Base-by-base conservation (phyloP, 1,284 basidiomycete genomes). In the Neolentinus lepideus region DNA sequence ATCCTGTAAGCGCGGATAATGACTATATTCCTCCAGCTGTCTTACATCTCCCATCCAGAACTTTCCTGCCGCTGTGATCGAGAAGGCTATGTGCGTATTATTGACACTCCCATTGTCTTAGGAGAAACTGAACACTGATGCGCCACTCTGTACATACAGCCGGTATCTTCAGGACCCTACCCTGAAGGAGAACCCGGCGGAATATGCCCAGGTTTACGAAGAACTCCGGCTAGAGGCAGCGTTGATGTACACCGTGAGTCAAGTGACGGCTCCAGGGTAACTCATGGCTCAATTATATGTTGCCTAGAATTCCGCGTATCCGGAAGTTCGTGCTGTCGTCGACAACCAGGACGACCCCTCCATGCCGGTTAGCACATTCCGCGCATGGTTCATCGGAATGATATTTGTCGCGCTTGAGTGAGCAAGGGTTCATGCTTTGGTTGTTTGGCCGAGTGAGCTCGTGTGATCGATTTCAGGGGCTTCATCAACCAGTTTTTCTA, bases 291-390 rank as follows among this genome's bases (percentile, higher is more conserved):
- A 52, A 26, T 29, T 45, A 26, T 47, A 36, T 27, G 9, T n/a
- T 43, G 16, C 6, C 38, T 27, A 63, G 61, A 63, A 76, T 60
- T 83, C 80, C 12, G 80, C 81, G 0, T 83, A 83, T 62, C 78
- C 79, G 33, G 83, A 85, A 66, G 84, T 86, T 22, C 79, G 84
- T 47, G 81, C 83, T 25, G 80, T 81, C 24, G 84, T 85, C 22
- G 80, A 81, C 53, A 81, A 83, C 63, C 79, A 77, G 25, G 84
- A 87, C 61, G 84, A 87, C 64, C 76, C 78, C 8, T 65, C 71
- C 16, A 82, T 85, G 71, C 82, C 83, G 11, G 77, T 74, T 10
- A 75, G 76, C 43, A 85, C 83, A 0, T 63, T 85, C 53, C 78
- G 83, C 38, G 76, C 77, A 14, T 85, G 81, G 81, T 66, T 77